Conservation (phyloP, 345 rosid genomes). For the Bruguiera parviflora region DNA sequence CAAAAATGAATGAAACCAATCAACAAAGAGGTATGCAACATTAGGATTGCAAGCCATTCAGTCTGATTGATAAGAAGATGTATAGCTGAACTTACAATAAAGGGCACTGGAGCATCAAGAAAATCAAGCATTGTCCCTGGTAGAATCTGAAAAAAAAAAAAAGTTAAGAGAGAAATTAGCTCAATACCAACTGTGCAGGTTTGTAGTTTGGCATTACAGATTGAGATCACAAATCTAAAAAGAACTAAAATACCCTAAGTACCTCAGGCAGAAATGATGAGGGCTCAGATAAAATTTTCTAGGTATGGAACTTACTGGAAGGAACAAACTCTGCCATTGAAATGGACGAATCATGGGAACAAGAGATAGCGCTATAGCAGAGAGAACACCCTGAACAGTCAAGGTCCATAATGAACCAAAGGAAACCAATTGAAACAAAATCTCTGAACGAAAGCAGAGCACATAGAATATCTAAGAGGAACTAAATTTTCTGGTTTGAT, state of each 20-base stretch:
- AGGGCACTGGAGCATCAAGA: slow-evolving; percentile 99
- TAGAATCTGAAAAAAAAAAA: slow-evolving; percentile 52
- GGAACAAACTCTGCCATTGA: slow-evolving; percentile 97
- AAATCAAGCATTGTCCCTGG: slow-evolving; percentile 89
- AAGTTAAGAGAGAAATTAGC: slow-evolving; percentile 6
- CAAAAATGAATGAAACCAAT: not conserved
- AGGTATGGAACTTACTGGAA: slow-evolving; percentile 63
- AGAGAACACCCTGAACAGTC: slow-evolving; percentile 77
- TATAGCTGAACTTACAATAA: slow-evolving; percentile 58
- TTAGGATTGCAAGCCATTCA: slow-evolving; percentile 7
- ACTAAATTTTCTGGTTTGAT: not conserved
- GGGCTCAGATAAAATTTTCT: not conserved
- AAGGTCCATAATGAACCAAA: slow-evolving; percentile 5
- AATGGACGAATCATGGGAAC: slow-evolving; percentile 89
- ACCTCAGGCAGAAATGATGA: not conserved
- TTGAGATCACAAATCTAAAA: not conserved
- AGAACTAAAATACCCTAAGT: not conserved
- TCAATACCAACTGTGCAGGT: not conserved
- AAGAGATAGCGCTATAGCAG: slow-evolving; percentile 79
- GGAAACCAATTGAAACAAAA: not conserved
- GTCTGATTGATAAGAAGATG: not conserved
- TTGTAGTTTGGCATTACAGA: not conserved
- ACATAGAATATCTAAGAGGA: not conserved
- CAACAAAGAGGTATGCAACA: not conserved
- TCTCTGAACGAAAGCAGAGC: not conserved